Percentiles rank a stretch among this genome's conserved stretches.
Conservation (phyloP, 441 rosid genomes). For the Populus tomentosa region DNA sequence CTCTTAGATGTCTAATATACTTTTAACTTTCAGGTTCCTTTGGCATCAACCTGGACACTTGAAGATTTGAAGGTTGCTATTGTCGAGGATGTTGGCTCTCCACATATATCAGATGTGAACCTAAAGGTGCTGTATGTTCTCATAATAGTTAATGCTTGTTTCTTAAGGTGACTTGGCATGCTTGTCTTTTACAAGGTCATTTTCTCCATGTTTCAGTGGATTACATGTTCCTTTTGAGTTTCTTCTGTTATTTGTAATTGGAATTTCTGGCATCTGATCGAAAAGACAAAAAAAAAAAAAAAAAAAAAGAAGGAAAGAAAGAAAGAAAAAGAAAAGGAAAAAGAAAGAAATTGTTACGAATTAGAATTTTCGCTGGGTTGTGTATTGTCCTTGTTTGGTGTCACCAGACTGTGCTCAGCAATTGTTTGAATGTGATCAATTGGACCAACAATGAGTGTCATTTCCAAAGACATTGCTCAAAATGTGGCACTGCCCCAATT, state of each 20-base stretch:
- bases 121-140: constrained; percentile 47
- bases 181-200: not conserved
- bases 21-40: constrained; percentile 41
- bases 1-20: constrained; percentile 14
- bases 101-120: constrained; percentile 63
- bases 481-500: not conserved
- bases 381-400: too few species aligned
- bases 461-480: not conserved
- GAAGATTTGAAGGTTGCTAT: constrained; percentile 81
- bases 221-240: not conserved
- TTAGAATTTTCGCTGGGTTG: not conserved
- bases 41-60: constrained; percentile 62
- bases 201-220: not conserved
- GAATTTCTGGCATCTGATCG: not conserved
- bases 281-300: not conserved
- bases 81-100: constrained; percentile 46
- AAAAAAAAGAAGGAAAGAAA: too few species aligned
- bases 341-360: not conserved
- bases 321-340: not conserved
- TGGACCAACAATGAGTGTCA: not conserved
- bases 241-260: not conserved
- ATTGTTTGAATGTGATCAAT: not conserved
- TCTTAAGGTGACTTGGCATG: not conserved
- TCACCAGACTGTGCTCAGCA: not conserved
- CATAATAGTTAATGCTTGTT: not conserved